These are phyloP conservation scores for Populus hybrid DNA, from an alignment of 441 rosid species.

Conservation along the genomic window DNA sequence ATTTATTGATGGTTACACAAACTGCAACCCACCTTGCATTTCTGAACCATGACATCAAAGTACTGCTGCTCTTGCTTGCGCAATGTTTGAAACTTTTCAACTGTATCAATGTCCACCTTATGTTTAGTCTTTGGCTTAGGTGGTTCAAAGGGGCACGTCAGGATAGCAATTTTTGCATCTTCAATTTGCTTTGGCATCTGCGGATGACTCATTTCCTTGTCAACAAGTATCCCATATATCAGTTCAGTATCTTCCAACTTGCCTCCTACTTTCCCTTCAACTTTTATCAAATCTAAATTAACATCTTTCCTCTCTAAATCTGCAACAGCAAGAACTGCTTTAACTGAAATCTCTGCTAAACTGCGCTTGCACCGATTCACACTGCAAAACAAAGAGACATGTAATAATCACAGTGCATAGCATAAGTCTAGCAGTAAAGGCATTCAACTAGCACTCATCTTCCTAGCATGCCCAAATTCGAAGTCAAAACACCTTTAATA, in stretches of 20 bases:
- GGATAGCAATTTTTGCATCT: conserved; percentile 93
- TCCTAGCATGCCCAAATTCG: not conserved
- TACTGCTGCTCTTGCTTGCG: conserved; percentile 91
- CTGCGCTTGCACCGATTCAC: conserved; percentile 86
- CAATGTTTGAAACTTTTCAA: conserved; percentile 87
- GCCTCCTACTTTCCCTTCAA: conserved; percentile 94
- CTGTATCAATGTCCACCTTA: conserved; percentile 97
- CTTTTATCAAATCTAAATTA: conserved; percentile 85
- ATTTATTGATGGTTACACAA: not conserved
- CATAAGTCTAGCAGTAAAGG: not conserved
- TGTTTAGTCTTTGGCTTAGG: conserved; percentile 98
- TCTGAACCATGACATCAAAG: conserved; percentile 96
- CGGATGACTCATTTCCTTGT: conserved; percentile 97
- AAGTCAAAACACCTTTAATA: not conserved
- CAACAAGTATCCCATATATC: conserved; percentile 77
- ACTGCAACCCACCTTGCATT: conserved; percentile 67
- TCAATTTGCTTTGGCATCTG: conserved; percentile 93
- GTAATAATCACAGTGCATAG: not conserved
- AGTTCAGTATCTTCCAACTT: conserved; percentile 90
- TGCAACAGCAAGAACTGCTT: conserved; percentile 93
- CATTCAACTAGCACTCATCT: not conserved
- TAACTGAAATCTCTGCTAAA: conserved; percentile 93
- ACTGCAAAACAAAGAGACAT: conserved; percentile 38
- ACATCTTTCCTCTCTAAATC: conserved; percentile 96
- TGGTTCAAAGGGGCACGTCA: conserved; percentile 97